A percentile compares a stretch with the other conserved stretches of the same genome.
These are phyloP conservation scores for Dictyostelium capitatum DNA, from an alignment of 78 protist genomes.

Conservation along the genomic window DNA sequence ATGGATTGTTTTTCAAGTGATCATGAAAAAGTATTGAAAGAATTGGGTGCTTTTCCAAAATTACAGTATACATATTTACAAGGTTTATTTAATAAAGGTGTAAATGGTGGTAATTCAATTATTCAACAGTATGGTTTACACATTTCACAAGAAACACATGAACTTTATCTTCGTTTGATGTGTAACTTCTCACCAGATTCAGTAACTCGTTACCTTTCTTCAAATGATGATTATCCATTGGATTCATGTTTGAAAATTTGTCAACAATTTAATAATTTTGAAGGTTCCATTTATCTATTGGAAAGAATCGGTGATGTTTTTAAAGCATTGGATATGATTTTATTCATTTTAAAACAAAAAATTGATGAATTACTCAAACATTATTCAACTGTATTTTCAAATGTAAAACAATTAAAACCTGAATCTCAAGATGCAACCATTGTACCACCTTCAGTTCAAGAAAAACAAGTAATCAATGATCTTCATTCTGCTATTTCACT, in stretches of 20 bases:
- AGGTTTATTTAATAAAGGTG: constrained; percentile 45
- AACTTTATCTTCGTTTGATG: constrained; percentile 68
- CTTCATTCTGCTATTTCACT: constrained; percentile 43
- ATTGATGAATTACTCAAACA: constrained; percentile 35
- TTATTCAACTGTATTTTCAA: constrained; percentile 32
- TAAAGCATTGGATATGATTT: constrained; percentile 77
- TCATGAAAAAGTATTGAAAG: constrained; percentile 65
- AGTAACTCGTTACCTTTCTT: constrained; percentile 42
- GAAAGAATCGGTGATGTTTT: constrained; percentile 84
- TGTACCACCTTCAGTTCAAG: constrained; percentile 22
- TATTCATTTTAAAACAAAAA: constrained; percentile 10
- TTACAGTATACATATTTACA: constrained; percentile 64
- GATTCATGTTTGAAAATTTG: constrained; percentile 79
- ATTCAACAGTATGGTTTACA: constrained; percentile 44
- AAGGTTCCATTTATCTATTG: constrained; percentile 77
- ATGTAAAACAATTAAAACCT: constrained; percentile 54
- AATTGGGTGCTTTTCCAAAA: constrained; percentile 62
- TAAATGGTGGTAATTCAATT: background rate
- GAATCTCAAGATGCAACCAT: background rate
- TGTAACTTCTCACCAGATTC: constrained; percentile 64
- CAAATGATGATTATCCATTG: constrained; percentile 80
- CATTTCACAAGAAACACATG: constrained; percentile 67
- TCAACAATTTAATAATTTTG: constrained; percentile 81
- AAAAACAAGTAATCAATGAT: constrained; percentile 45
- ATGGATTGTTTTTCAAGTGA: constrained; percentile 69